These are phyloP conservation scores for Lipomyces oligophaga DNA, from an alignment of 805 yeast genomes.

Conservation along the genomic window DNA sequence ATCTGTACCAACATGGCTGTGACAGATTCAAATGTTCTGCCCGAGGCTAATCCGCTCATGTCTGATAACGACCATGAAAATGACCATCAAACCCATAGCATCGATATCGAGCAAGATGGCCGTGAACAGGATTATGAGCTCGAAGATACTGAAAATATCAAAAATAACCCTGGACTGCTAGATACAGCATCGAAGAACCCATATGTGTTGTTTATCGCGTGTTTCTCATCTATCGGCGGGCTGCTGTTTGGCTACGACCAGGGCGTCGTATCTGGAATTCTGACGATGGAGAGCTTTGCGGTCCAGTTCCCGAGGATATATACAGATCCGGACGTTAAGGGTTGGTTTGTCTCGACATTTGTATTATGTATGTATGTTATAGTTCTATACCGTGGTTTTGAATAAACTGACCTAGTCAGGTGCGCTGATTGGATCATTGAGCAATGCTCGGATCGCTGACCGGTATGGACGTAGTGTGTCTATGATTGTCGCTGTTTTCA, in stretches of 20 bases:
- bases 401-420: conserved; percentile 1
- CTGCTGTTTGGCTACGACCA: conserved; percentile 35
- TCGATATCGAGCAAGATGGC: no score
- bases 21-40: no score
- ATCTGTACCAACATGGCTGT: no score
- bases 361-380: conserved; percentile 12
- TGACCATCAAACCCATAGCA: no score
- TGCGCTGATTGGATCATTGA: conserved; percentile 28
- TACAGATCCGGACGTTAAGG: conserved; percentile 20
- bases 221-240: conserved; percentile 36
- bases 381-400: background rate
- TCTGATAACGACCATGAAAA: no score
- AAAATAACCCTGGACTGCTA: no score
- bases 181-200: conserved; percentile 12
- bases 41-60: no score
- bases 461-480: conserved; percentile 20
- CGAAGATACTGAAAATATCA: no score
- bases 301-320: conserved; percentile 25
- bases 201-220: conserved; percentile 30
- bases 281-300: conserved; percentile 32
- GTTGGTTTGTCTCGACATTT: conserved; percentile 28
- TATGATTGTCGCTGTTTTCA: conserved; percentile 20
- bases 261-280: conserved; percentile 33
- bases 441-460: conserved; percentile 22
- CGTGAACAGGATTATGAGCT: no score